Percentiles rank a stretch among this genome's conserved stretches.
Evolutionary conservation across 1,284 basidiomycete genomes (phyloP).

Genomic region (Chondrostereum purpureum): DNA sequence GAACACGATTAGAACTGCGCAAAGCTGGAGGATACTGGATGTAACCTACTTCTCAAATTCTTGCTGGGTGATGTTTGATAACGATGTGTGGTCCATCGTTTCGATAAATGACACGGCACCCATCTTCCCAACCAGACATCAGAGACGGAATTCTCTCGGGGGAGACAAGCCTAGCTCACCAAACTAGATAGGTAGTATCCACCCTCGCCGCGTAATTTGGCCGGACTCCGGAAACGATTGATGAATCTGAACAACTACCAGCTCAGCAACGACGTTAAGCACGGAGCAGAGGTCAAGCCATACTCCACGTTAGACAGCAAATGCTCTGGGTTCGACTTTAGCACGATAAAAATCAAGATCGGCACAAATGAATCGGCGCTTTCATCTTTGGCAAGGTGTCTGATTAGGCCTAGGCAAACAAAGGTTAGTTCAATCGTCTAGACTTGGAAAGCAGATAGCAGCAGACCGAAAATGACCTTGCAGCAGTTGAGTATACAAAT

Average conservation of each 20-base stretch:
- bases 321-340: conserved; percentile 90
- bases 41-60: conserved; percentile 82
- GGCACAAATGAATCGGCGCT: conserved; percentile 93
- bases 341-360: conserved; percentile 89
- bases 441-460: conserved; percentile 7
- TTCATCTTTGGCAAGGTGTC: conserved; percentile 76
- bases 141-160: not conserved
- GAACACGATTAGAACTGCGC: no score
- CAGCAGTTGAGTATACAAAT: conserved; percentile 98
- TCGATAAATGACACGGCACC: conserved; percentile 94
- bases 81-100: conserved; percentile 90
- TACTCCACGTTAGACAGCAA: conserved; percentile 94
- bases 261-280: conserved; percentile 3
- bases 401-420: conserved; percentile 66
- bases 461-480: conserved; percentile 97
- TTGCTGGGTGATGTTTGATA: conserved; percentile 88
- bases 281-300: conserved; percentile 21
- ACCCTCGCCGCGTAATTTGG: conserved; percentile 88
- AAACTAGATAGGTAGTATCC: conserved; percentile 97
- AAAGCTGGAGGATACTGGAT: no score
- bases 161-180: conserved; percentile 39
- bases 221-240: conserved; percentile 87
- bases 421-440: conserved; percentile 6
- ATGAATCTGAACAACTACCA: conserved; percentile 72
- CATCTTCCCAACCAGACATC: conserved; percentile 40